Base-by-base conservation (phyloP, 75 land plant genomes). In the Picea glauca region DNA sequence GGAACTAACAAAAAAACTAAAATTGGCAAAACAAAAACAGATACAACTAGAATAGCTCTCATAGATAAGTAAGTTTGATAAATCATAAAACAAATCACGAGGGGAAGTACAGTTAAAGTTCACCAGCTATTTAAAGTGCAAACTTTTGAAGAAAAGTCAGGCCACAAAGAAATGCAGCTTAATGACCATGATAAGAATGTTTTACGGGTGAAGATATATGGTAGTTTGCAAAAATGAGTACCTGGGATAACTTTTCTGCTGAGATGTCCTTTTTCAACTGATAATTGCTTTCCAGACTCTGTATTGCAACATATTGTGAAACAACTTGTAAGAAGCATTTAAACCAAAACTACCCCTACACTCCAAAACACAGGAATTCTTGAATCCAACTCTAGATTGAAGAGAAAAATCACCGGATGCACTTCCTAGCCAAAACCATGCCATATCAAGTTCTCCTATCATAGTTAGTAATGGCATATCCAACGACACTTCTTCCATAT, bases 191-290 rank as follows among this genome's bases (percentile, higher is more conserved):
- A 5, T 18, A 50, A 50, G 56, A 50, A 33, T 66, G 1, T 33
- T 65, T 33, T 20, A 15, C 8, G 26, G 38, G 18, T 30, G 35
- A 15, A 3, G 4, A 14, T 33, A 33, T 2, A 66, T 11, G 9
- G 0, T 26, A 43, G 43, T 43, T 17, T 70, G 23, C 43, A 40
- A 17, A 66, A 35, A 70, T 4, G 8, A 20, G 73, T 70, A 70
- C 73, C 73, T 70, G 23, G 20, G 73, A 70, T n/a, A 70, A 18
- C 18, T 70, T 46, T 38, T 70, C 73, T 43, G 54, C 73, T 35
- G 73, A 70, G 13, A 70, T 18, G 54, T 40, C n/a, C 54, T 70
- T 3, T 70, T 70, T 43, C 50, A 70, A 70, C 38, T 46, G 9
- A 20, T 8, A 38, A 70, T 70, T 70, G 23, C 54, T 40, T 43